phyloP scores from a whole-genome alignment of 2,329 filamentous ascomycete genomes.

The Xylariaceae sp. region DNA sequence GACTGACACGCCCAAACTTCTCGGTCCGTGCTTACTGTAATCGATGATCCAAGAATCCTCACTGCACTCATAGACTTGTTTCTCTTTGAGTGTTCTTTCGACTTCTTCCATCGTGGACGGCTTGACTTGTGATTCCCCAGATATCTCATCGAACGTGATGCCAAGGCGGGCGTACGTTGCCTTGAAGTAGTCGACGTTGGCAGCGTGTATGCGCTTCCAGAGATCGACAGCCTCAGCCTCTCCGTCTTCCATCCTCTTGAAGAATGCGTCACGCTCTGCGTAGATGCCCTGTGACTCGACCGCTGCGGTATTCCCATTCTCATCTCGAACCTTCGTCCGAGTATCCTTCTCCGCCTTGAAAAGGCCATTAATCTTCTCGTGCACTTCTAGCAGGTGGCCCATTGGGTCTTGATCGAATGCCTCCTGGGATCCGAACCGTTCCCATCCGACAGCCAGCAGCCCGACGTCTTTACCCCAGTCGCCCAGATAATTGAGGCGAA shows the following conservation, averaged over 20 bases:
- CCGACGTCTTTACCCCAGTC: constrained; percentile 71
- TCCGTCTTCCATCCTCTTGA: constrained; percentile 55
- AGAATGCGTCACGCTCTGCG: constrained; percentile 51
- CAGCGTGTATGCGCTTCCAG: constrained; percentile 52
- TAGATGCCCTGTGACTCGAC: constrained; percentile 38
- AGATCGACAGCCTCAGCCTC: constrained; percentile 50
- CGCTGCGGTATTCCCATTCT: constrained; percentile 33
- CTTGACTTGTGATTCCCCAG: constrained; percentile 59
- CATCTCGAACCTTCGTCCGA: constrained; percentile 43
- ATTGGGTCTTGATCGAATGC: constrained; percentile 62
- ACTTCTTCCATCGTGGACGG: constrained; percentile 50
- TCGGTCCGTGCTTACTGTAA: constrained; percentile 63
- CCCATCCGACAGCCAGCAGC: constrained; percentile 62
- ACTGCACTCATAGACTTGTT: constrained; percentile 51
- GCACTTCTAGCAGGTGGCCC: constrained; percentile 65
- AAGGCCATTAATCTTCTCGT: constrained; percentile 58
- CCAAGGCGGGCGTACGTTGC: constrained; percentile 52
- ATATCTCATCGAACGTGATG: constrained; percentile 57
- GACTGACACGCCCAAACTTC: constrained; percentile 64
- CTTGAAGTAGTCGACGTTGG: constrained; percentile 52
- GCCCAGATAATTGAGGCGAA: constrained; percentile 67
- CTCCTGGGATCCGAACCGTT: constrained; percentile 62
- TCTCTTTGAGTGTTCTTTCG: constrained; percentile 54
- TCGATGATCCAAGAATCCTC: constrained; percentile 67
- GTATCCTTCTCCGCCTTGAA: constrained; percentile 53